A percentile compares a stretch with the other conserved stretches of the same genome.
Conservation (phyloP, 306 rosid genomes). For the Casuarina equisetifolia region DNA sequence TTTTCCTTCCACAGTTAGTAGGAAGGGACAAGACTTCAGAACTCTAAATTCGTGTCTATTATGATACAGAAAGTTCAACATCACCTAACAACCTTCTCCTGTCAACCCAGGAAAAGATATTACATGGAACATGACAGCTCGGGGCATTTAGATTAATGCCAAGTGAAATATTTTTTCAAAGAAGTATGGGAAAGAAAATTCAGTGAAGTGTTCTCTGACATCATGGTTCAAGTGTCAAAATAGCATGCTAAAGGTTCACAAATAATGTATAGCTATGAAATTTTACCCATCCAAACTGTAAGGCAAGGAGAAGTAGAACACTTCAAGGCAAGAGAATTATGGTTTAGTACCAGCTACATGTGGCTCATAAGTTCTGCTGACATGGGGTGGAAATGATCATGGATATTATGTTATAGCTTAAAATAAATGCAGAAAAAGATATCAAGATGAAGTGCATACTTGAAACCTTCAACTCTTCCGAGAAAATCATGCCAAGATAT, state of each 20-base stretch:
- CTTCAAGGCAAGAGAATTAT: background rate
- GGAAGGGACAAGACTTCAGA: background rate
- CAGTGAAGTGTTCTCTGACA: background rate
- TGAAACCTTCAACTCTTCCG: constrained; percentile 53
- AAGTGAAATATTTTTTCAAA: background rate
- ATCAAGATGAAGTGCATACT: constrained; percentile 44
- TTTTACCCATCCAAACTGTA: background rate
- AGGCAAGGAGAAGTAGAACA: background rate
- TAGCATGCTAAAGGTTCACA: background rate
- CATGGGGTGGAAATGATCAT: background rate
- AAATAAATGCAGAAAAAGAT: background rate
- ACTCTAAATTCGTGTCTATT: background rate
- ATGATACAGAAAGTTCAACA: background rate
- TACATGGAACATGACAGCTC: background rate
- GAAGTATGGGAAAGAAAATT: background rate
- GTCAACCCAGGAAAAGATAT: background rate
- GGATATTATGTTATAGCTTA: background rate
- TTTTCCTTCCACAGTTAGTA: background rate
- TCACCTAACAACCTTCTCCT: background rate
- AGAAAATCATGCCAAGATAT: constrained; percentile 79
- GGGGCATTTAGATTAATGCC: background rate
- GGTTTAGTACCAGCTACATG: background rate
- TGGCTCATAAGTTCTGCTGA: background rate
- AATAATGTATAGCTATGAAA: background rate
- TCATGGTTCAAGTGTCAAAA: background rate